Base-by-base conservation (phyloP, 495 filamentous ascomycete genomes). In the Penicillium daleae region DNA sequence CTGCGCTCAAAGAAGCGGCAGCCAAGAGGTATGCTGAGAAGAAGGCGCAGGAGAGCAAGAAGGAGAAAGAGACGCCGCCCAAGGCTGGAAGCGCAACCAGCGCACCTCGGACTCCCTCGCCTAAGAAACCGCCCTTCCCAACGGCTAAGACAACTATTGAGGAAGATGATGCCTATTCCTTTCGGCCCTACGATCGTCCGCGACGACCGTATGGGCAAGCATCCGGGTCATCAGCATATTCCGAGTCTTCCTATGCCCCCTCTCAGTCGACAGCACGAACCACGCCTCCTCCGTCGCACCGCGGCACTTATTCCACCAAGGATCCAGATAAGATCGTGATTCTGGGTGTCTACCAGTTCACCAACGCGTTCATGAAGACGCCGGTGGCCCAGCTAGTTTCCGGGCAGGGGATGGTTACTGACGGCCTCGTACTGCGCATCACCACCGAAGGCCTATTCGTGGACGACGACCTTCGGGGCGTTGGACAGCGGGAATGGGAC, bases 261-360 rank as follows among this genome's bases (percentile, higher is more conserved):
- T 94, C 90, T 3, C 85, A 89, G 51, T 90, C 90, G 10, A 97
- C 93, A 0, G 84, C 90, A n/a, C 87, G 89, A 32, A 96, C 93
- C 4, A 92, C 89, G 3, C 92, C 93, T 32, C 92, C 93, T 3
- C 91, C 91, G 0, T 91, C 89, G 10, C 82, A 86, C 59, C 88
- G 91, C 29, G 86, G 86, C 1, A 75, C 86, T 19, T 99, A 98
- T 73, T 83, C 82, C 19, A 97, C 91, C 42, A 89, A 89, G 66
- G 94, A 98, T 74, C 92, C 93, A 4, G 86, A 95, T 71, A 99
- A 98, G 82, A 95, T 98, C 65, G 87, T 96, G 48, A 90, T 99
- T 71, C 89, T 87, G 68, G 94, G 91, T 15, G 95, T 99, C 6
- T 98, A 94, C 69, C 81, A 85, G 19, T 98, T 95, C 81, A 92